Base-by-base conservation (phyloP, 2,329 filamentous ascomycete species). In the Triangularia setosa region DNA sequence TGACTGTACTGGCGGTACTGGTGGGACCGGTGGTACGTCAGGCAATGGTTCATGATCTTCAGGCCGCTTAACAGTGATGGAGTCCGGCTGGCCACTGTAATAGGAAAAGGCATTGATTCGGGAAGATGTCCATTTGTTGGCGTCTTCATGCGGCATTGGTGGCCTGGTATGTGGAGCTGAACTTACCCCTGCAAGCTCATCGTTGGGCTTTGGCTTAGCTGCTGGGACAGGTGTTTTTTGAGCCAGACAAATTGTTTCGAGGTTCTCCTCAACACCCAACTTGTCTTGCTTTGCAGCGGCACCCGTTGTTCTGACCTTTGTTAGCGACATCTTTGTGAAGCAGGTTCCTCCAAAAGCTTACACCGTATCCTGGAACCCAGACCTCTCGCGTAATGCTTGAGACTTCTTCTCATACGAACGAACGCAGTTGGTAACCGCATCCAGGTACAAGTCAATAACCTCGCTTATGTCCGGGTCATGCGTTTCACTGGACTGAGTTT, bases 391-490 rank as follows among this genome's bases (percentile, higher is more conserved):
- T 27, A 23, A 23, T 18, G 52, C 23, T 16, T 24, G 25, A 16
- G 52, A 27, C 4, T 24, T 24, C 9, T 48, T 24, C 16, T 48
- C 24, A 21, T 25, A 52, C 16, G 7, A 44, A 16, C 48, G 60
- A n/a, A 64, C 2, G 14, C 65, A 69, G 21, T 48, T 60, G 18
- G 61, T 40, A 12, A 70, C 60, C 7, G 61, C 60, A 8, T 68
- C 55, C n/a, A 71, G 52, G 21, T 68, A 71, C 1, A 55, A 28
- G 1, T 40, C 63, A 1, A 71, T 59, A 11, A 60, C 59, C 3
- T 58, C 21, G 12, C 44, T 55, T 0, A 48, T 25, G 4, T 65
- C 59, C 16, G 54, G 30, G n/a, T 64, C 48, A 30, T 27, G 23
- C 12, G 54, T 56, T 6, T 27, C 35, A 2, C n/a, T 53, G 8